A percentile compares a stretch with the other conserved stretches of the same genome.
phyloP scores from a whole-genome alignment of 2,329 filamentous ascomycete genomes.

The Lanzia echinophila region DNA sequence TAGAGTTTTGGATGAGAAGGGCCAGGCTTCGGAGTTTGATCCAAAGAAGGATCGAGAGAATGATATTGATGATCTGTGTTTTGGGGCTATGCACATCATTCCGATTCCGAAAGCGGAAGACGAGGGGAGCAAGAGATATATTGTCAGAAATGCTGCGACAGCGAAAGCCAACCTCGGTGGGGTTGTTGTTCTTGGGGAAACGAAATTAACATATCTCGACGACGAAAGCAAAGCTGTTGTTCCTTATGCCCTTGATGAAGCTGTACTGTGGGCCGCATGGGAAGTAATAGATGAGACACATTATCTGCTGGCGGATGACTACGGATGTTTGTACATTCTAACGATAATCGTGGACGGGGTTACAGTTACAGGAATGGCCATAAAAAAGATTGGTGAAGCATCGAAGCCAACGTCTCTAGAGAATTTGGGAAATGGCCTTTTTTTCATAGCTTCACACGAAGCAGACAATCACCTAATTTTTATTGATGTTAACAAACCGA shows the following conservation, averaged over 20 bases:
- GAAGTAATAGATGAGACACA: conserved; percentile 72
- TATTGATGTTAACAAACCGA: conserved; percentile 44
- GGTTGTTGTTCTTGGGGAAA: conserved; percentile 70
- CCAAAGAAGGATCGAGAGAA: conserved; percentile 48
- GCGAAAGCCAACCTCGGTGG: conserved; percentile 59
- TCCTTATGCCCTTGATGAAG: conserved; percentile 58
- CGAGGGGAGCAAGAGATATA: conserved; percentile 53
- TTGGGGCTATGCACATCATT: conserved; percentile 54
- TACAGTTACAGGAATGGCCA: conserved; percentile 64
- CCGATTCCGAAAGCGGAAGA: conserved; percentile 51
- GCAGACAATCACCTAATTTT: conserved; percentile 82
- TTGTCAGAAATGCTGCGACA: conserved; percentile 43
- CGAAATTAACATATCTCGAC: conserved; percentile 77
- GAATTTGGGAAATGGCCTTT: conserved; percentile 63
- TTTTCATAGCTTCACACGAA: conserved; percentile 89
- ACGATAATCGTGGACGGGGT: conserved; percentile 63
- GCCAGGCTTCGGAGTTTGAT: conserved; percentile 47
- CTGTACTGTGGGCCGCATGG: conserved; percentile 90
- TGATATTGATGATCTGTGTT: conserved; percentile 46
- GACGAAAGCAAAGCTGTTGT: conserved; percentile 64
- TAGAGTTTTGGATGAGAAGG: conserved; percentile 52
- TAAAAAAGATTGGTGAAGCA: conserved; percentile 58
- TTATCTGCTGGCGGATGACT: conserved; percentile 89
- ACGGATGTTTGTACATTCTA: conserved; percentile 77
- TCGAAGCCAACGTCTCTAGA: conserved; percentile 73